A percentile compares a stretch with the other conserved stretches of the same genome.
phyloP scores from a whole-genome alignment of 2,329 filamentous ascomycete genomes.

The Sporothrix phasma region DNA sequence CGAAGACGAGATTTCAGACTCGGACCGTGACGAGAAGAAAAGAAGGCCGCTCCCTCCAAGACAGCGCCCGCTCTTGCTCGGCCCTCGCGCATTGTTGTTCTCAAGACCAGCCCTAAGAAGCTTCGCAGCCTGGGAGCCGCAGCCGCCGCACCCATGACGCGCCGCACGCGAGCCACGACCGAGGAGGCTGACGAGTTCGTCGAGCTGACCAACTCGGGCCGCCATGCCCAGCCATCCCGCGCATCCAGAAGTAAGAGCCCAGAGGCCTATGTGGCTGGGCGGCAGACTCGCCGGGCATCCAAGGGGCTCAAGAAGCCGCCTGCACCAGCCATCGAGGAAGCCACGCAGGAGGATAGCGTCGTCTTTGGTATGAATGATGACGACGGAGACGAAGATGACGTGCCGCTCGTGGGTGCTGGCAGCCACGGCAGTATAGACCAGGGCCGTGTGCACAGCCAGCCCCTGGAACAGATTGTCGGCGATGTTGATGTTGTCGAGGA shows the following conservation, averaged over 20 bases:
- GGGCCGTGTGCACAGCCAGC: neutral
- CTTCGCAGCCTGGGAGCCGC: conserved; percentile 14
- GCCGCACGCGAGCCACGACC: conserved; percentile 45
- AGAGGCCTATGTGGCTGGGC: conserved; percentile 33
- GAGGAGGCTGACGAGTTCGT: conserved; percentile 47
- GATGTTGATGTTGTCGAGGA: conserved; percentile 15
- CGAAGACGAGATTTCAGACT: conserved; percentile 28
- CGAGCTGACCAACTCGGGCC: conserved; percentile 52
- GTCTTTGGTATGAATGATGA: conserved; percentile 16
- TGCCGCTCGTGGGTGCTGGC: conserved; percentile 28
- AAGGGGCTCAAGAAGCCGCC: conserved; percentile 43
- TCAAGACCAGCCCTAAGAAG: conserved; percentile 21
- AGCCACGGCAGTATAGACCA: conserved; percentile 14
- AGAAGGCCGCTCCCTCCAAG: conserved; percentile 20
- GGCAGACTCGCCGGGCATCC: conserved; percentile 37
- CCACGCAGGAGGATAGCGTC: conserved; percentile 39
- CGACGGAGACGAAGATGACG: conserved; percentile 21
- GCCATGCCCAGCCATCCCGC: conserved; percentile 40
- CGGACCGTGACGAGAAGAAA: conserved; percentile 30
- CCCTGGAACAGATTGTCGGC: neutral
- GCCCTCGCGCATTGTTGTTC: conserved; percentile 23
- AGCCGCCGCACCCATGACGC: conserved; percentile 24
- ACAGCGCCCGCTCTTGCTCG: conserved; percentile 4
- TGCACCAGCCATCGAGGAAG: conserved; percentile 37
- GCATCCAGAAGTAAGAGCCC: conserved; percentile 48